A percentile compares a stretch with the other conserved stretches of the same genome.
Conservation (phyloP, 78 protist genomes). For the Protostelium mycophagum region DNA sequence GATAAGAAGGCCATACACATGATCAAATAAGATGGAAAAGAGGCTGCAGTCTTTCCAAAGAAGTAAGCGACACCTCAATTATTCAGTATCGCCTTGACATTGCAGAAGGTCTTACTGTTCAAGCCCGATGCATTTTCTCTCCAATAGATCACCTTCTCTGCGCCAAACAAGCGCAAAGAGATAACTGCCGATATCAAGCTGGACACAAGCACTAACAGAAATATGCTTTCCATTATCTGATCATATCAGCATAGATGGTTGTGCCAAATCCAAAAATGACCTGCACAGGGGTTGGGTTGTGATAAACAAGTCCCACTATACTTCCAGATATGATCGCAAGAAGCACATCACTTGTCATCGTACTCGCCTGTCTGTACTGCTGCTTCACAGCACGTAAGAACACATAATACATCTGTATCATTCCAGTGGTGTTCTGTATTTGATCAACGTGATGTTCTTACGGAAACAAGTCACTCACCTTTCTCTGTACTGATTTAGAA, state of each 20-base stretch:
- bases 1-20: not conserved
- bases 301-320: not conserved
- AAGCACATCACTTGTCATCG: not conserved
- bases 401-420: not conserved
- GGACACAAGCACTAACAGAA: not conserved
- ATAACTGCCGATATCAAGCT: not conserved
- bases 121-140: not conserved
- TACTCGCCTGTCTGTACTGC: not conserved
- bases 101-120: not conserved
- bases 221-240: not conserved
- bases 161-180: not conserved
- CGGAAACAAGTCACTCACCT: too few species aligned
- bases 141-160: not conserved
- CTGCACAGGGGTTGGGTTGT: not conserved
- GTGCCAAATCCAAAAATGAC: not conserved
- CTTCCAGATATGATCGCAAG: not conserved
- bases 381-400: not conserved
- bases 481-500: too few species aligned
- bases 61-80: not conserved
- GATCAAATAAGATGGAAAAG: not conserved
- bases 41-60: not conserved
- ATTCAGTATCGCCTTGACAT: not conserved
- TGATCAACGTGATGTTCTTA: too few species aligned
- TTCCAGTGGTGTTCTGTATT: not conserved
- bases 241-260: not conserved